Evolutionary conservation across 345 rosid genomes (phyloP).

Genomic region (Psidium guajava): DNA sequence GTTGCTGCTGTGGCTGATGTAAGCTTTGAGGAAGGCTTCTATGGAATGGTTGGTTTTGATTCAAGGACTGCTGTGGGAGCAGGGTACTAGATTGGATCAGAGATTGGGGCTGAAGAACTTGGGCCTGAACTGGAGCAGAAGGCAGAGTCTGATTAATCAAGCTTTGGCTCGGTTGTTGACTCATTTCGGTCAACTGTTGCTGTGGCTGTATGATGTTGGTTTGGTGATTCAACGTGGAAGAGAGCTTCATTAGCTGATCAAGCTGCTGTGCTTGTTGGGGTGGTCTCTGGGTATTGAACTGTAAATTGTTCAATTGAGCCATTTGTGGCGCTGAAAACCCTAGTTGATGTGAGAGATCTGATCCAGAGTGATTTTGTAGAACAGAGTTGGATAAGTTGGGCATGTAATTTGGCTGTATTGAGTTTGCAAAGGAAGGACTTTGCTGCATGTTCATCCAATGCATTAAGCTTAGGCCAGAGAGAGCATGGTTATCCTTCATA

Average conservation of each 20-base stretch:
- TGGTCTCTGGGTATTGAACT: constrained; percentile 24
- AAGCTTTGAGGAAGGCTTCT: constrained; percentile 37
- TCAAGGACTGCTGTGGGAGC: constrained; percentile 33
- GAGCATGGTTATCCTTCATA: constrained; percentile 60
- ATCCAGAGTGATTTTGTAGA: constrained; percentile 29
- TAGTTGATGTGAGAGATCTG: constrained; percentile 42
- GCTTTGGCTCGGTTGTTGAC: constrained; percentile 42
- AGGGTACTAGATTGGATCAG: constrained; percentile 19
- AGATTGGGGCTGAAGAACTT: constrained; percentile 37
- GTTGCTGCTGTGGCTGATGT: constrained; percentile 36
- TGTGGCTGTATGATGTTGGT: constrained; percentile 21
- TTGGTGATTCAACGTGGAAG: constrained; percentile 19
- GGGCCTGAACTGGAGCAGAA: constrained; percentile 33
- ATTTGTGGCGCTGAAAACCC: constrained; percentile 32
- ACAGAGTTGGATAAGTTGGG: constrained; percentile 32
- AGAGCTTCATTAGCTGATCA: constrained; percentile 36
- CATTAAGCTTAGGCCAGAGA: constrained; percentile 66
- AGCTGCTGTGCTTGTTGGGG: constrained; percentile 38
- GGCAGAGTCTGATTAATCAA: constrained; percentile 23
- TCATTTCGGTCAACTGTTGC: constrained; percentile 30
- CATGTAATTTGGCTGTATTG: constrained; percentile 39
- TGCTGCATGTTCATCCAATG: constrained; percentile 97
- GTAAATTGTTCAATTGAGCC: constrained; percentile 29
- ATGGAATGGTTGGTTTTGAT: constrained; percentile 30
- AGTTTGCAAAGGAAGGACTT: constrained; percentile 32